Percentiles rank a stretch among this genome's conserved stretches.
Conservation (phyloP, 2,329 filamentous ascomycete species). For the Exophiala sp. region DNA sequence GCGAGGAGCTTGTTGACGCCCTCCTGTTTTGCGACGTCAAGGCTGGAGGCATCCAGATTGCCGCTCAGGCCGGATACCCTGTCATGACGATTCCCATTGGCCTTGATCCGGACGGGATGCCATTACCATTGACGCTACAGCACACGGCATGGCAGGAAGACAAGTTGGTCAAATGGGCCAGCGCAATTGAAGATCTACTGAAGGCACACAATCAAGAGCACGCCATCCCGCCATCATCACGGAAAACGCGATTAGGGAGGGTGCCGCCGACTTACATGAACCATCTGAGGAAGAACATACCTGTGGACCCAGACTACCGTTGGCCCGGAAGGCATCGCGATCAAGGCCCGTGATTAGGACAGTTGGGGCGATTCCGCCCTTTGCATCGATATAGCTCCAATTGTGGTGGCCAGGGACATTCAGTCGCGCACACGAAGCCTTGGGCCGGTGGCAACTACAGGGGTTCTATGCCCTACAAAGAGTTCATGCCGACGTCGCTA, state of each 20-base stretch:
- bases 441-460: too few relatives aligned
- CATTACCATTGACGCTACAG: constrained; percentile 29
- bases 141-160: constrained; percentile 32
- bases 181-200: constrained; percentile 32
- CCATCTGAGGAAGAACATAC: constrained; percentile 31
- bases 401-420: too few relatives aligned
- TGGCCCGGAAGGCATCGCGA: constrained; percentile 18
- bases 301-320: constrained; percentile 22
- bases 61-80: constrained; percentile 34
- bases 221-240: background rate
- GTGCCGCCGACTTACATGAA: constrained; percentile 28
- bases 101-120: constrained; percentile 29
- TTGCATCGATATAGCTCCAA: too few relatives aligned
- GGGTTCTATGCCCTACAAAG: too few relatives aligned
- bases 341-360: background rate
- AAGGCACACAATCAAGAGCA: constrained; percentile 5
- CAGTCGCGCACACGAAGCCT: too few relatives aligned
- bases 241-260: constrained; percentile 14
- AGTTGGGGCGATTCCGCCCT: too few relatives aligned
- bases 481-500: too few relatives aligned
- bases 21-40: constrained; percentile 32
- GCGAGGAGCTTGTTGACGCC: constrained; percentile 27
- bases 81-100: constrained; percentile 33
- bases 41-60: constrained; percentile 31
- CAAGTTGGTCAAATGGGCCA: constrained; percentile 32